Base-by-base conservation (phyloP, 768 basidiomycete species). In the Fistulinella prunicolor region DNA sequence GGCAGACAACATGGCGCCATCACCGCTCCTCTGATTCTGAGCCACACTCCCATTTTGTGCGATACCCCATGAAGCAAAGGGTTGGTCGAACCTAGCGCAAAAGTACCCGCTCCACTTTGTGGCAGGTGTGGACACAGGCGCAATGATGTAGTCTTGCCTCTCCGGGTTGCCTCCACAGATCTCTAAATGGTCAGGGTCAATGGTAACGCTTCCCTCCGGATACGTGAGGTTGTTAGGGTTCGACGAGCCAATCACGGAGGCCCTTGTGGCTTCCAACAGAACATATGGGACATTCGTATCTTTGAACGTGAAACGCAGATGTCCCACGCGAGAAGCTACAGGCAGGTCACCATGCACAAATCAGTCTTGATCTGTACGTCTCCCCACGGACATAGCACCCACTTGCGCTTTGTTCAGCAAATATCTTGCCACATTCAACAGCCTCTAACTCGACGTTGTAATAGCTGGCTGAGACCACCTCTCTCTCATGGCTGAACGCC, bases 241-340 rank as follows among this genome's bases (percentile, higher is more conserved):
- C 8, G 76, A 69, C 13, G 70, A 81, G 4, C 84, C 80, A 26
- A 83, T 70, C 14, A 85, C 73, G 1, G 80, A 80, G 5, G 80
- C 75, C 2, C 86, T 76, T 1, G 84, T 79, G 0, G 83, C 81
- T 60, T 89, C 83, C 10, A 91, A 59, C 17, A 89, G 67, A 38
- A 89, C 69, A 46, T 84, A 85, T 0, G 84, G 84, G 41, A 59
- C 10, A 6, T 54, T 42, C 6, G 70, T 68, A n/a, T 59, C 55
- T 8, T 64, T 62, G 67, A 86, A 89, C 0, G 81, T 82, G 64
- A 88, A 86, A 3, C 83, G 77, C 1, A 89, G 70, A 61, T 89
- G 85, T 0, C 84, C 87, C 3, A 86, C 85, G 8, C 85, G 78
- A 7, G 88, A 89, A 7, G 86, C 86, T 89, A 21, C 23, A 32